phyloP scores from a whole-genome alignment of 2,329 filamentous ascomycete genomes.

The Penicillium paneum region DNA sequence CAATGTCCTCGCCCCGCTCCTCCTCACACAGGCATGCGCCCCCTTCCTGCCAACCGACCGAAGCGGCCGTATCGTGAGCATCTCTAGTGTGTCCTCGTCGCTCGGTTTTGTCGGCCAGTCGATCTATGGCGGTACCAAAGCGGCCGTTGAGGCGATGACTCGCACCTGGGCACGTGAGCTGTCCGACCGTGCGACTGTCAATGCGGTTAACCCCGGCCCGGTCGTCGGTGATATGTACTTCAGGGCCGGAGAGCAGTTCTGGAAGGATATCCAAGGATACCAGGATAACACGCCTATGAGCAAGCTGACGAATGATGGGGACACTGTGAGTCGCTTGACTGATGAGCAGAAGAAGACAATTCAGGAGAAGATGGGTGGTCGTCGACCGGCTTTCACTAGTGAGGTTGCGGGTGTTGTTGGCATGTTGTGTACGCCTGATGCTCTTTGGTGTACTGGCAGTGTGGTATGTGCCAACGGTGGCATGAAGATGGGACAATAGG shows the following conservation, averaged over 20 bases:
- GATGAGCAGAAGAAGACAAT: constrained; percentile 62
- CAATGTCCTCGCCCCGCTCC: constrained; percentile 77
- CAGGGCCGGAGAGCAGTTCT: constrained; percentile 56
- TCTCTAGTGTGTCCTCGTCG: constrained; percentile 57
- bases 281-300: constrained; percentile 63
- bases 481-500: constrained; percentile 53
- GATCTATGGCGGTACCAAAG: constrained; percentile 65
- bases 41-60: constrained; percentile 69
- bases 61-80: constrained; percentile 61
- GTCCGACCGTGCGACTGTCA: constrained; percentile 61
- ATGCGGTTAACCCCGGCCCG: constrained; percentile 64
- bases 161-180: constrained; percentile 64
- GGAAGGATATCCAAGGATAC: constrained; percentile 57
- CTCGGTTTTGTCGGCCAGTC: constrained; percentile 58
- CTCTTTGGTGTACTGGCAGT: constrained; percentile 74
- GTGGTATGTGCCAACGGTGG: constrained; percentile 79
- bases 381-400: constrained; percentile 61
- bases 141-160: constrained; percentile 67
- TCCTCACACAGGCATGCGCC: constrained; percentile 70
- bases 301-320: constrained; percentile 57
- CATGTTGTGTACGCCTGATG: constrained; percentile 70
- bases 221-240: constrained; percentile 66
- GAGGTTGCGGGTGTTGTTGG: constrained; percentile 74
- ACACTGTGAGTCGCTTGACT: constrained; percentile 53
- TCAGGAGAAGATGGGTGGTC: constrained; percentile 54